Evolutionary conservation across 129 eudicot genomes (phyloP), one percentile per base, ranked within the genome.

Genomic region (Gnaphalium uliginosum): DNA sequence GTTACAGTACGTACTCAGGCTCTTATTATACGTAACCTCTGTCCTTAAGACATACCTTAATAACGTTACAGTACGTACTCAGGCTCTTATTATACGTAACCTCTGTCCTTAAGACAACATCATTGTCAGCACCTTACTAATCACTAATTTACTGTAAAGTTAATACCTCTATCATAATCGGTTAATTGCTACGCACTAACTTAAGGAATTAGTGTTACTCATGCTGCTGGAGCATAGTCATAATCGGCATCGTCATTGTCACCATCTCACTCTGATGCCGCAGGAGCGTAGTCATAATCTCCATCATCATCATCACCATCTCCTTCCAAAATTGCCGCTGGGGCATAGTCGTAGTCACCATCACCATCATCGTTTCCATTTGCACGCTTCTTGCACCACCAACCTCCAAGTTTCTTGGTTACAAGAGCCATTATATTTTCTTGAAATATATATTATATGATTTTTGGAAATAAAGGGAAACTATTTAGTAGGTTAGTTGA

Each of bases 291-390:
- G 50, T 72, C 62, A 15, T 70, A 69, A 78, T 61, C 76, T 60
- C 71, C 71, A 24, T 78, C 76, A 21, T 60, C 71, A 41, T 46
- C 56, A 2, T 78, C 76, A n/a, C 81, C 76, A 21, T 78, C 81
- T 27, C 56, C 77, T 35, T 72, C 68, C 24, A 24, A 22, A 35
- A 22, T 4, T 13, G 81, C 83, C 11, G 78, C 81, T 2, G 78
- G 80, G 22, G 76, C 71, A 30, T 73, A 72, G 19, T 76, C 67
- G 13, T 81, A 81, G 1, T 30, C 77, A 18, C 51, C 74, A 37
- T 76, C 79, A 46, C 72, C 78, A 27, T 81, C 83, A 27, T 73
- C 83, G 35, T 77, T 76, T 17, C 72, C 81, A 25, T 67, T 78
- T 13, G 60, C 71, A 26, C 22, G 76, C 53, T 7, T 79, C 56